phyloP scores from a whole-genome alignment of 2,329 filamentous ascomycete species.

The Hawksworthiomyces lignivorus region DNA sequence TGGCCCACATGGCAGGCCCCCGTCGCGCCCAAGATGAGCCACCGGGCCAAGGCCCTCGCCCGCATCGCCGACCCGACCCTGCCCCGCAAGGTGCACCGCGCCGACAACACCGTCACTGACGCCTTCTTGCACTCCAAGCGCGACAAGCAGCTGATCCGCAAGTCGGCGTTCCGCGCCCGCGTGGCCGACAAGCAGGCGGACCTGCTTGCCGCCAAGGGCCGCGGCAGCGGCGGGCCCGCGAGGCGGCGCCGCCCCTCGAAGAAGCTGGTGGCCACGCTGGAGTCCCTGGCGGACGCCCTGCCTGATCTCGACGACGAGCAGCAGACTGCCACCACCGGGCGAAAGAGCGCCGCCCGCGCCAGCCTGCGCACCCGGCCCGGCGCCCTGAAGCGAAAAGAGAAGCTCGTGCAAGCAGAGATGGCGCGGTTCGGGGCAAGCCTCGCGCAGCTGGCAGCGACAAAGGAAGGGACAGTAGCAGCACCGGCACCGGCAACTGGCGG shows the following conservation, averaged over 20 bases:
- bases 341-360: conserved; percentile 61
- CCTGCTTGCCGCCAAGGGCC: not conserved
- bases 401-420: conserved; percentile 70
- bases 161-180: conserved; percentile 68
- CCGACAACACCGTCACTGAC: conserved; percentile 43
- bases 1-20: conserved; percentile 5
- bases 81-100: conserved; percentile 44
- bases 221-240: conserved; percentile 29
- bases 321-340: conserved; percentile 24
- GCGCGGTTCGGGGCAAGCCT: conserved; percentile 78
- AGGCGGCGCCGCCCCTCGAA: conserved; percentile 60
- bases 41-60: conserved; percentile 42
- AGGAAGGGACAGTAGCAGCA: conserved; percentile 13
- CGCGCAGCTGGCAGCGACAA: conserved; percentile 55
- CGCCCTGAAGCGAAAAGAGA: conserved; percentile 76
- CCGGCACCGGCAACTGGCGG: not conserved
- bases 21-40: conserved; percentile 12
- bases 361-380: conserved; percentile 69
- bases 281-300: conserved; percentile 71
- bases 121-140: conserved; percentile 66
- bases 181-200: conserved; percentile 52
- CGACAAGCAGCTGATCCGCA: conserved; percentile 77
- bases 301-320: conserved; percentile 48
- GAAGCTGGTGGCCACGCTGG: conserved; percentile 69
- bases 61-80: conserved; percentile 44